Percentiles rank a stretch among this genome's conserved stretches.
phyloP scores from a whole-genome alignment of 257 asterid genomes.

The Catharanthus roseus region DNA sequence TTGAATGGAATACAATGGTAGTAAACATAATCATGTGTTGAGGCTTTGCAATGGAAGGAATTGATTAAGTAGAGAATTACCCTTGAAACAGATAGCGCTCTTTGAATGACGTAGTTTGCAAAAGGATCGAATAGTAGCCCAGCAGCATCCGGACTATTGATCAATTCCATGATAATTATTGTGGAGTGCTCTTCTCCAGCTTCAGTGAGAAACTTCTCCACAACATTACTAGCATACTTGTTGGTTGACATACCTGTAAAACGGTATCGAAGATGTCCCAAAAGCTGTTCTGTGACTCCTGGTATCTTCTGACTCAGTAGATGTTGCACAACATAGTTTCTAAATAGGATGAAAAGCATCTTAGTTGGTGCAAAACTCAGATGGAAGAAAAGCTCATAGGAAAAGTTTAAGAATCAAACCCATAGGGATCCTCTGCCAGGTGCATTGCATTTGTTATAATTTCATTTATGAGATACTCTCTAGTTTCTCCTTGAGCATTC shows the following conservation, averaged over 20 bases:
- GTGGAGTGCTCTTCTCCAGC: conserved; percentile 28
- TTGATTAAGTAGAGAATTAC: conserved; percentile 20
- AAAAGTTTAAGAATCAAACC: conserved; percentile 36
- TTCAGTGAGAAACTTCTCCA: conserved; percentile 46
- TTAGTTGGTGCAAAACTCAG: conserved; percentile 2
- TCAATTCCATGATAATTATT: conserved; percentile 41
- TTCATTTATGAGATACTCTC: conserved; percentile 35
- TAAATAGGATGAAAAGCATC: conserved; percentile 17
- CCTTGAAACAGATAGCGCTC: conserved; percentile 48
- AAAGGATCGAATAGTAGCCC: conserved; percentile 57
- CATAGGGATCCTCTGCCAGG: conserved; percentile 66
- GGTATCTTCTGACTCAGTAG: conserved; percentile 47
- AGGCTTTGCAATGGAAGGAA: background rate
- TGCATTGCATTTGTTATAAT: conserved; percentile 42
- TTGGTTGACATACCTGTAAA: conserved; percentile 51
- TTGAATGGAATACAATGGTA: background rate
- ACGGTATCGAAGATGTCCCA: conserved; percentile 40
- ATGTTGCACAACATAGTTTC: conserved; percentile 85
- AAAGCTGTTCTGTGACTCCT: conserved; percentile 30
- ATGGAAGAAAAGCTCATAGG: conserved; percentile 2
- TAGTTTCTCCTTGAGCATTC: conserved; percentile 42
- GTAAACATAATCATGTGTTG: background rate
- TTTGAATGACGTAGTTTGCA: conserved; percentile 75
- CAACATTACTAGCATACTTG: conserved; percentile 75
- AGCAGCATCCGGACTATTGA: conserved; percentile 33